Conservation (phyloP, 2,329 filamentous ascomycete genomes). For the Trichoderma atroviride region DNA sequence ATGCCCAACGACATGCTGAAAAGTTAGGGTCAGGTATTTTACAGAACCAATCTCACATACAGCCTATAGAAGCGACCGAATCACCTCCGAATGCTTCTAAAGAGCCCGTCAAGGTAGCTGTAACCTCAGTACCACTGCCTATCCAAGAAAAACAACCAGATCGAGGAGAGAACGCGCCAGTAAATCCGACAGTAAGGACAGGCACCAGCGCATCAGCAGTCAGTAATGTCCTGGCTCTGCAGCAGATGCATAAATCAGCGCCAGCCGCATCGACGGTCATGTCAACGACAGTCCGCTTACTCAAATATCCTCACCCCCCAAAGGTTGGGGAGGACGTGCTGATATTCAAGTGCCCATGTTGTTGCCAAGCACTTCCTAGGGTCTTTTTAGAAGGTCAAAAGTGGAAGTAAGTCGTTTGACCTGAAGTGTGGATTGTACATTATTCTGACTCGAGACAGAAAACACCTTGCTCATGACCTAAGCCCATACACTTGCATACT, state of each 20-base stretch:
- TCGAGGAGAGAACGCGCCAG: background rate
- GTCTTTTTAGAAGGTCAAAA: background rate
- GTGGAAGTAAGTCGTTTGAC: conserved; percentile 1
- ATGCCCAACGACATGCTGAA: conserved; percentile 2
- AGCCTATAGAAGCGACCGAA: background rate
- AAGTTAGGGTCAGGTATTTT: background rate
- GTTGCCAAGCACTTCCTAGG: conserved; percentile 25
- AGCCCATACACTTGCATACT: conserved; percentile 13
- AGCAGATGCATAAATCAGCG: background rate
- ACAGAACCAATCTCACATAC: background rate
- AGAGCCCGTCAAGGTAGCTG: background rate
- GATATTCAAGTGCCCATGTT: conserved; percentile 27
- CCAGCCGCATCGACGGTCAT: conserved; percentile 1
- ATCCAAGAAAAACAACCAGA: background rate
- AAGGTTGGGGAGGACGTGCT: background rate
- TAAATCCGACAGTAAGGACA: background rate
- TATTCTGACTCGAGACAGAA: background rate
- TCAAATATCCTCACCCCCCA: conserved; percentile 1
- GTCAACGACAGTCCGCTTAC: background rate
- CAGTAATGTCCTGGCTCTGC: background rate
- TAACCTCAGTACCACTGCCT: background rate
- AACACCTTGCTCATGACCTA: conserved; percentile 10
- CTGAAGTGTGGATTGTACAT: background rate
- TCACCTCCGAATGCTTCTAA: background rate
- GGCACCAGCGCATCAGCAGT: background rate